A percentile compares a stretch with the other conserved stretches of the same genome.
Evolutionary conservation across 2,329 filamentous ascomycete species (phyloP).

Genomic region (Pyrenophora tritici-repentis): DNA sequence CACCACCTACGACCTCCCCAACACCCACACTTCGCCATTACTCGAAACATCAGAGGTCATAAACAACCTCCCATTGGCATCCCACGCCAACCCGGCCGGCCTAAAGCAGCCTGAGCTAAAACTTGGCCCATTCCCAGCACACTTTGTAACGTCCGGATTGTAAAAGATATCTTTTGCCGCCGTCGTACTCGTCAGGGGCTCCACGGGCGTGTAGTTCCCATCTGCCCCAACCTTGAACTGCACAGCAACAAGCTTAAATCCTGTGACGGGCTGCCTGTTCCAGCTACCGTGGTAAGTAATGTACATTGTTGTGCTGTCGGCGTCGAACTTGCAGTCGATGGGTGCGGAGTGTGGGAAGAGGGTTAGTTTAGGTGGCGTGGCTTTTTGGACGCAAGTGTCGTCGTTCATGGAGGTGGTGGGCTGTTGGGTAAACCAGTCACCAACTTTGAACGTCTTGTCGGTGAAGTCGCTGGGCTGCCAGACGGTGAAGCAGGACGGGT

Average conservation of each 20-base stretch:
- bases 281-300: slow-evolving; percentile 74
- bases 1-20: slow-evolving; percentile 33
- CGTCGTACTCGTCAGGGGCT: slow-evolving; percentile 52
- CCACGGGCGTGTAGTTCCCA: slow-evolving; percentile 47
- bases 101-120: slow-evolving; percentile 60
- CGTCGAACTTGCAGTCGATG: slow-evolving; percentile 70
- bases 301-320: slow-evolving; percentile 62
- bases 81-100: slow-evolving; percentile 61
- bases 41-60: slow-evolving; percentile 51
- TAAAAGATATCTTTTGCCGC: slow-evolving; percentile 60
- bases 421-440: slow-evolving; percentile 42
- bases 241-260: slow-evolving; percentile 57
- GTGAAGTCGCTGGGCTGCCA: slow-evolving; percentile 62
- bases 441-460: slow-evolving; percentile 56
- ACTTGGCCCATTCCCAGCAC: slow-evolving; percentile 50
- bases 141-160: slow-evolving; percentile 59
- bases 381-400: slow-evolving; percentile 49
- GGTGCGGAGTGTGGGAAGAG: slow-evolving; percentile 72
- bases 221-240: slow-evolving; percentile 50
- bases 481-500: slow-evolving; percentile 70
- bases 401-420: slow-evolving; percentile 53
- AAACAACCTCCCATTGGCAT: slow-evolving; percentile 59
- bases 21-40: slow-evolving; percentile 40
- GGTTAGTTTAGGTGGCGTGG: slow-evolving; percentile 54
- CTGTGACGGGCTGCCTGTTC: slow-evolving; percentile 56